Evolutionary conservation across 257 asterid species (phyloP), one percentile per base, ranked within the genome.

Genomic region (Solanum verrucosum): DNA sequence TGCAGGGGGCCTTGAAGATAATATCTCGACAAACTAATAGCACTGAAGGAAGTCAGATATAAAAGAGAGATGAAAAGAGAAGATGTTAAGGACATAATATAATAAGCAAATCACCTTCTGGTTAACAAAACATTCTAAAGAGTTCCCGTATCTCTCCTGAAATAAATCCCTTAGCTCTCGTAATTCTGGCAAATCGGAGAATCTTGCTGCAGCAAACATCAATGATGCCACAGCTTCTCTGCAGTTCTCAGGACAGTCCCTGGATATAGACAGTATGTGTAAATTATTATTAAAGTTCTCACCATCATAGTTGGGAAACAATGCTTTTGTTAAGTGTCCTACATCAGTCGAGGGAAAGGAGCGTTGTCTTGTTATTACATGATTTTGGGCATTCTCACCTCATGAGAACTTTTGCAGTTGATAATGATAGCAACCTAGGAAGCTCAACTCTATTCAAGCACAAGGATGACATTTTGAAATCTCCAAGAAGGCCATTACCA

Each of bases 131-230:
- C 89, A 87, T 88, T 95, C 97, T 72, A 97, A 91, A 70, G 87
- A 81, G 92, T 88, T 92, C 89, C 94, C 98, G 85, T 96, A 96
- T 96, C 94, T 94, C 92, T 94, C 93, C 90, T 93, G 94, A 91
- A 95, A 93, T 88, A 89, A 59, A 90, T 96, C 98, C 92, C 99
- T 94, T 67, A 97, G 95, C 33, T 97, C 99, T 84, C 99, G 93
- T 84, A 97, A 91, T 91, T 97, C 99, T 84, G 99, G 99, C 88
- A 96, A 91, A 91, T 97, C 99, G 59, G 99, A 96, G 92, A 97
- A 94, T 92, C 99, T 94, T 77, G 99, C 99, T 77, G 99, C 99
- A 87, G 99, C 99, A 94, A 94, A 95, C 93, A 96, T 94, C 90
- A 97, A 88, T 5, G 98, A 94, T 35, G 97, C 98, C 87, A 96